phyloP scores from a whole-genome alignment of 805 yeast genomes.

The Myxozyma sirexii region DNA sequence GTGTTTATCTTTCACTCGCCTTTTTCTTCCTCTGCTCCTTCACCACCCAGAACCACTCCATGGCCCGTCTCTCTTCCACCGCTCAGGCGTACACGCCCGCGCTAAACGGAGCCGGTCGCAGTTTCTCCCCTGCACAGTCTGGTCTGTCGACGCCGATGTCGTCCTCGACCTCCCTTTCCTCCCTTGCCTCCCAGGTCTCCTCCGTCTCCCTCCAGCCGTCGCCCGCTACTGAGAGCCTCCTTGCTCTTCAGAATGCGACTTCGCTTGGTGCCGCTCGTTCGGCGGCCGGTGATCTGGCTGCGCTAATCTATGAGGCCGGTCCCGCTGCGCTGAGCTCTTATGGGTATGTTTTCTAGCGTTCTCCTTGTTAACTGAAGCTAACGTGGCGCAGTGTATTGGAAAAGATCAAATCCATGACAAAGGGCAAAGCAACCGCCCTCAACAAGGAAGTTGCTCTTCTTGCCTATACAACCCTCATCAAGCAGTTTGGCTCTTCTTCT shows the following conservation, averaged over 20 bases:
- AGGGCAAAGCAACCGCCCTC: slow-evolving; percentile 71
- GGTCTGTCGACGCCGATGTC: slow-evolving; percentile 39
- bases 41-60: neutral
- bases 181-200: slow-evolving; percentile 48
- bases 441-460: slow-evolving; percentile 77
- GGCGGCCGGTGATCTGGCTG: slow-evolving; percentile 58
- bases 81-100: slow-evolving; percentile 21
- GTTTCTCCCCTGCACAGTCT: slow-evolving; percentile 28
- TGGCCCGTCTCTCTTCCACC: slow-evolving; percentile 20
- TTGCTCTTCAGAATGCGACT: slow-evolving; percentile 54
- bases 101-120: slow-evolving; percentile 3
- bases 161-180: slow-evolving; percentile 58
- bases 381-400: slow-evolving; percentile 50
- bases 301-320: slow-evolving; percentile 52
- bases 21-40: neutral
- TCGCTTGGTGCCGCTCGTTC: slow-evolving; percentile 58
- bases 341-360: slow-evolving; percentile 9
- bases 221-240: slow-evolving; percentile 66
- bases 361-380: neutral
- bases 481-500: slow-evolving; percentile 61
- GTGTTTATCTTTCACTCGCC: slow-evolving; percentile 5
- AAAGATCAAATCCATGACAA: slow-evolving; percentile 64
- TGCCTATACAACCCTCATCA: slow-evolving; percentile 59
- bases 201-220: slow-evolving; percentile 56
- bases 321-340: slow-evolving; percentile 51